Conservation (phyloP, 2,329 filamentous ascomycete species). For the Calonectria fujianensis region DNA sequence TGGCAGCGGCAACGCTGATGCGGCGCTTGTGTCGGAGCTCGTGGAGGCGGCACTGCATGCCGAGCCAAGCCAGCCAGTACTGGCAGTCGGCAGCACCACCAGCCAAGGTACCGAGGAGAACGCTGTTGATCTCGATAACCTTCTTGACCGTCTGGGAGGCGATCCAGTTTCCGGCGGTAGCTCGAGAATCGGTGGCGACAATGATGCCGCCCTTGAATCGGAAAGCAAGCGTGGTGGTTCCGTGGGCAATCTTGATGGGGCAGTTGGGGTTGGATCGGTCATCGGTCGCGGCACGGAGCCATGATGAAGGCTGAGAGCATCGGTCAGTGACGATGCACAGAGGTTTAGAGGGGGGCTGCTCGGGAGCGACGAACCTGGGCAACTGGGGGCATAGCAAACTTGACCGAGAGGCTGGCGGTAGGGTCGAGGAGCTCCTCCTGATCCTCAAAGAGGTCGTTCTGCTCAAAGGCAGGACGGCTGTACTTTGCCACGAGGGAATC, state of each 20-base stretch:
- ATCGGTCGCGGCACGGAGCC: conserved; percentile 97
- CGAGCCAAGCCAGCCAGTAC: conserved; percentile 99
- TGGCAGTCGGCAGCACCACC: conserved; percentile 99
- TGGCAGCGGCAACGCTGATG: conserved; percentile 97
- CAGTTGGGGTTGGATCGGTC: conserved; percentile 97
- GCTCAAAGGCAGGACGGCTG: conserved; percentile 84
- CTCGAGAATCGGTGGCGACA: conserved; percentile 97
- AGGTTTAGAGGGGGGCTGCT: conserved; percentile 7
- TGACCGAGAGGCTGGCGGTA: conserved; percentile 86
- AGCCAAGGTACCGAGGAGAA: conserved; percentile 97
- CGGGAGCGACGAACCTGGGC: conserved; percentile 80
- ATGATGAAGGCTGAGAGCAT: conserved; percentile 83
- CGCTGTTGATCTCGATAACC: conserved; percentile 98
- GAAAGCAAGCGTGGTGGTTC: conserved; percentile 98
- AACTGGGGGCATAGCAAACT: conserved; percentile 96
- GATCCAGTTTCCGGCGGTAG: conserved; percentile 99
- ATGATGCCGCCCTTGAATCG: conserved; percentile 99
- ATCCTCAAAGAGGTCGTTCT: conserved; percentile 82
- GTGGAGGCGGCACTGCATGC: conserved; percentile 99
- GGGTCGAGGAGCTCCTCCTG: conserved; percentile 84
- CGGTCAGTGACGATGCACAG: conserved; percentile 37
- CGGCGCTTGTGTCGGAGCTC: conserved; percentile 99
- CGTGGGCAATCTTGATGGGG: conserved; percentile 99
- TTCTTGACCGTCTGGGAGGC: conserved; percentile 99
- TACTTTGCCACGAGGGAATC: conserved; percentile 95